These are phyloP conservation scores for Macrophomina pseudophaseolina DNA, from an alignment of 2,329 filamentous ascomycete genomes.

Conservation along the genomic window DNA sequence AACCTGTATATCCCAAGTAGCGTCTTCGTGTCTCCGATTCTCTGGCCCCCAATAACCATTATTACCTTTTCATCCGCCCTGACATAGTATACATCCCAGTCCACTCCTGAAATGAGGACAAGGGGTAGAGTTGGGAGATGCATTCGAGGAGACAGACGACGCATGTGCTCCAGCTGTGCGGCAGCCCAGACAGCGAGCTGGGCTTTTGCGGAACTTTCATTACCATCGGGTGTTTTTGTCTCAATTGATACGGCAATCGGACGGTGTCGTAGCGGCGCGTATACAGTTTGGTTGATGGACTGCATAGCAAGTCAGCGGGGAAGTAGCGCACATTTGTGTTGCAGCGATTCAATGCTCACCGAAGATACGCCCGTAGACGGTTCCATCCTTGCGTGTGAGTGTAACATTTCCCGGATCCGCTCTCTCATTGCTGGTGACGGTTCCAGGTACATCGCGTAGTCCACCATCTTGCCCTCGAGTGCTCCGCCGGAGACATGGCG, in stretches of 20 bases:
- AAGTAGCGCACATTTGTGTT: too few relatives aligned
- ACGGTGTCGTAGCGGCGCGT: constrained; percentile 30
- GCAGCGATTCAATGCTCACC: too few relatives aligned
- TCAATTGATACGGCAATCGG: constrained; percentile 31
- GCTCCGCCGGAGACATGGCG: neutral
- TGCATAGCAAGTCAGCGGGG: too few relatives aligned
- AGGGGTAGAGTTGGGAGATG: neutral
- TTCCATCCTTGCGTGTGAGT: too few relatives aligned
- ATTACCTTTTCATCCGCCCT: too few relatives aligned
- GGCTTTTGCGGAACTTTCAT: constrained; percentile 32
- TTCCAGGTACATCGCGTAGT: constrained; percentile 26
- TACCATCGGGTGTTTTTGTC: constrained; percentile 31
- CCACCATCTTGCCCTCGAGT: constrained; percentile 21
- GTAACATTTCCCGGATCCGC: too few relatives aligned
- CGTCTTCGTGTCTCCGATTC: too few relatives aligned
- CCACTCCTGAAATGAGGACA: neutral
- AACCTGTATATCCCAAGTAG: too few relatives aligned
- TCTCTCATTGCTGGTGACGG: neutral
- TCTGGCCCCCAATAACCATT: too few relatives aligned
- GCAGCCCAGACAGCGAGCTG: constrained; percentile 31
- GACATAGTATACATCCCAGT: too few relatives aligned
- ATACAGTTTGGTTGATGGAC: constrained; percentile 31
- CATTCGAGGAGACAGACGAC: constrained; percentile 28
- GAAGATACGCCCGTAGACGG: too few relatives aligned
- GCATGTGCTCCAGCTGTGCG: constrained; percentile 29